phyloP scores from a whole-genome alignment of 202 grass and related monocot species.

The Musa balbisiana region DNA sequence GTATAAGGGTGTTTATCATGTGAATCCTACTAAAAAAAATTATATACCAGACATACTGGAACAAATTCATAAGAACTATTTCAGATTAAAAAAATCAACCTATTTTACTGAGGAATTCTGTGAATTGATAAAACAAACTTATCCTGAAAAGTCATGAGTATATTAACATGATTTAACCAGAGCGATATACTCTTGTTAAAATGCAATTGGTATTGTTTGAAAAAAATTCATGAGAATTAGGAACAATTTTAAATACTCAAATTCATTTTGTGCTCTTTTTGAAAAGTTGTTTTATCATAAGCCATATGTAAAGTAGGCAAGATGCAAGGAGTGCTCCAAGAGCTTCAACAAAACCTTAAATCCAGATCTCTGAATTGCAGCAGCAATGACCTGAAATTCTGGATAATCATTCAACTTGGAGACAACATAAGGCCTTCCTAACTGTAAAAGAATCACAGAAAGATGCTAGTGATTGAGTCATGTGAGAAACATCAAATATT shows the following conservation, averaged over 20 bases:
- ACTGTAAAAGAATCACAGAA: conserved; percentile 31
- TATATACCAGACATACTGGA: too few species aligned
- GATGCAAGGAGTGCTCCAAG: neutral
- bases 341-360: conserved; percentile 58
- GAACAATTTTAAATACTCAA: neutral
- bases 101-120: too few species aligned
- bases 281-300: neutral
- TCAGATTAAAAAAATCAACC: too few species aligned
- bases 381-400: conserved; percentile 94
- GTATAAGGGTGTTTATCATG: neutral
- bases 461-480: neutral
- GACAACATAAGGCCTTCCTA: conserved; percentile 83
- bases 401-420: conserved; percentile 90
- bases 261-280: too few species aligned
- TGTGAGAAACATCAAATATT: neutral
- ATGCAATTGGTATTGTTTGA: neutral
- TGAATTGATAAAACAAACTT: too few species aligned
- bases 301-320: neutral
- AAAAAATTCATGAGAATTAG: neutral
- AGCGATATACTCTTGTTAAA: neutral
- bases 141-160: too few species aligned
- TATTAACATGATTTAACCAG: too few species aligned
- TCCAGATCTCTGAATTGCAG: conserved; percentile 94
- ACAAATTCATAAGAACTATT: too few species aligned
- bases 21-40: too few species aligned